These are phyloP conservation scores for Bipolaris gigantea DNA, from an alignment of 2,329 filamentous ascomycete genomes.

Conservation along the genomic window DNA sequence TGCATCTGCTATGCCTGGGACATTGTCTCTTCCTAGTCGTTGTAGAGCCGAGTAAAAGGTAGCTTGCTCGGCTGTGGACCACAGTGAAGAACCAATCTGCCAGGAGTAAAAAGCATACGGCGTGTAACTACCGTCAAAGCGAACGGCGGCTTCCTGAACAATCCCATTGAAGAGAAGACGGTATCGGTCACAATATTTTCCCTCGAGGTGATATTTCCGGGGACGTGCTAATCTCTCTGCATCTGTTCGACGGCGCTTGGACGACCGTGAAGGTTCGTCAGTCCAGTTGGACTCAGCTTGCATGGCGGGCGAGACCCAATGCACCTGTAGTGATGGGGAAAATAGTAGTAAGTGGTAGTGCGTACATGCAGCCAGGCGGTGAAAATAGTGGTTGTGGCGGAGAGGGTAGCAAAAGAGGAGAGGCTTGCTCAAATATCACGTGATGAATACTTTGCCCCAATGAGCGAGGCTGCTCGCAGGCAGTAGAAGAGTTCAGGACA, in stretches of 20 bases:
- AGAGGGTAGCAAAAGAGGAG: too few species aligned
- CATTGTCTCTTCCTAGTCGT: constrained; percentile 64
- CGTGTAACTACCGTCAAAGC: constrained; percentile 12
- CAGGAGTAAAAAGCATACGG: constrained; percentile 38
- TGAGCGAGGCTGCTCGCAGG: too few species aligned
- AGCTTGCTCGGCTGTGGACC: constrained; percentile 72
- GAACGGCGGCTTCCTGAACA: constrained; percentile 23
- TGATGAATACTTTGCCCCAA: too few species aligned
- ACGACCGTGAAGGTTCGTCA: constrained; percentile 16
- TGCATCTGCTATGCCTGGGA: constrained; percentile 62
- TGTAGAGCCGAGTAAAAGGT: constrained; percentile 67
- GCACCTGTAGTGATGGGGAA: too few species aligned
- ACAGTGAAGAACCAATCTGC: constrained; percentile 70
- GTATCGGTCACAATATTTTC: constrained; percentile 52
- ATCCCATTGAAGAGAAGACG: constrained; percentile 41
- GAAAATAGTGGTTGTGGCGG: too few species aligned
- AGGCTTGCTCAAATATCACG: too few species aligned
- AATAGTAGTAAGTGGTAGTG: too few species aligned
- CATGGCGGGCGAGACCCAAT: too few species aligned
- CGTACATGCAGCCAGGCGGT: too few species aligned
- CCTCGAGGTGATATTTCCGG: constrained; percentile 36
- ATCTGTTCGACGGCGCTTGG: constrained; percentile 31
- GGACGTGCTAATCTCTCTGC: constrained; percentile 19
- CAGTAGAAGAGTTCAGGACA: too few species aligned
- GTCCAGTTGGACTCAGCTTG: too few species aligned